phyloP scores from a whole-genome alignment of 1,139 yeast genomes.

The Magnusiomyces tetraspermus region DNA sequence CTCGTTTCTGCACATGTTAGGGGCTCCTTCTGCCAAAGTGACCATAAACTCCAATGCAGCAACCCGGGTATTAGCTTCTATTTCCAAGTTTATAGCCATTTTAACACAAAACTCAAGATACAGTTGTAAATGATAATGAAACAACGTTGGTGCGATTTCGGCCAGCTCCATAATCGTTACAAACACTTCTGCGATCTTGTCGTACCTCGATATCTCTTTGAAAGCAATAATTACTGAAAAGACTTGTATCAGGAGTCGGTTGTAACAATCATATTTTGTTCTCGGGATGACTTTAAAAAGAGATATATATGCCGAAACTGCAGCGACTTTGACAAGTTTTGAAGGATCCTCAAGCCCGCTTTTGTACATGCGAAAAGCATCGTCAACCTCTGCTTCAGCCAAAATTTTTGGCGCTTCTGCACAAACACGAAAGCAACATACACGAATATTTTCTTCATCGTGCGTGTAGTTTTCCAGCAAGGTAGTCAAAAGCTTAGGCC shows the following conservation, averaged over 20 bases:
- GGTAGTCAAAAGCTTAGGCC: slow-evolving; percentile 75
- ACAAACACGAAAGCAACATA: slow-evolving; percentile 83
- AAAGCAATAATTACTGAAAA: no score
- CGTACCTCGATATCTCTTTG: no score
- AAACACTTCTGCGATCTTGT: slow-evolving; percentile 79
- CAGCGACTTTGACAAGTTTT: slow-evolving; percentile 82
- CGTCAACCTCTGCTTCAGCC: slow-evolving; percentile 37
- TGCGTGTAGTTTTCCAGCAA: slow-evolving; percentile 61
- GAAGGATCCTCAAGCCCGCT: slow-evolving; percentile 67
- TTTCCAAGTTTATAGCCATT: slow-evolving; percentile 69
- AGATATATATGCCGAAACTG: slow-evolving; percentile 87
- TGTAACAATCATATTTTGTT: slow-evolving; percentile 62
- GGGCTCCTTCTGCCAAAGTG: slow-evolving; percentile 86
- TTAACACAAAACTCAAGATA: slow-evolving; percentile 75
- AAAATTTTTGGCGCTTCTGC: slow-evolving; percentile 76
- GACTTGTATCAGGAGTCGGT: slow-evolving; percentile 71
- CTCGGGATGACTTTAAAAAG: slow-evolving; percentile 77
- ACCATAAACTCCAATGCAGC: slow-evolving; percentile 86
- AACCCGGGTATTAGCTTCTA: slow-evolving; percentile 70
- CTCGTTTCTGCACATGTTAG: slow-evolving; percentile 85
- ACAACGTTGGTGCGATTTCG: slow-evolving; percentile 89
- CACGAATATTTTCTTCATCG: slow-evolving; percentile 65
- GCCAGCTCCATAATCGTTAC: slow-evolving; percentile 85
- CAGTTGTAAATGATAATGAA: slow-evolving; percentile 81
- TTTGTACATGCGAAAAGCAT: slow-evolving; percentile 60